These are phyloP conservation scores for Asterophora parasitica DNA, from an alignment of 768 basidiomycete genomes.

Conservation along the genomic window DNA sequence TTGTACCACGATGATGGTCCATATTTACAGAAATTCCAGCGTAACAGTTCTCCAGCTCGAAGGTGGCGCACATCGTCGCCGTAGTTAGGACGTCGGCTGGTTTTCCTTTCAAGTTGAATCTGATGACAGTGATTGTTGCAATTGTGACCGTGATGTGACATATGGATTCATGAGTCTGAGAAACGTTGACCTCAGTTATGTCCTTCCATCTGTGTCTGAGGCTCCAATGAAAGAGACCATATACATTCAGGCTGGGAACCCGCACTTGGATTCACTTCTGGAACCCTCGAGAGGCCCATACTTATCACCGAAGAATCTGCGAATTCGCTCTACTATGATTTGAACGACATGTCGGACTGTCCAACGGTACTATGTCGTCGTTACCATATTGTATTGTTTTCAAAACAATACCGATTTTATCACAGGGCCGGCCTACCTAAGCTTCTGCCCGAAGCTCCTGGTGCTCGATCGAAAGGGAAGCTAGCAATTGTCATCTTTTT, in stretches of 20 bases:
- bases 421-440: constrained; percentile 42
- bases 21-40: not conserved
- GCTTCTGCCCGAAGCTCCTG: constrained; percentile 59
- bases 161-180: too few species aligned
- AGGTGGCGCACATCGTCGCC: constrained; percentile 6
- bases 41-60: not conserved
- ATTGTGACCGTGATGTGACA: too few species aligned
- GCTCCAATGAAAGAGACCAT: constrained; percentile 67
- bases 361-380: constrained; percentile 38
- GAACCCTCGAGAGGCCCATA: constrained; percentile 78
- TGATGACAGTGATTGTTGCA: too few species aligned
- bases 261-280: constrained; percentile 74
- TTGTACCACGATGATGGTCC: not conserved
- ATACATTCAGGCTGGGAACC: constrained; percentile 75
- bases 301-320: constrained; percentile 43
- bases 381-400: not conserved
- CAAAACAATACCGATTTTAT: not conserved
- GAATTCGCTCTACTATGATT: constrained; percentile 39
- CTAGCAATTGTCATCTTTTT: constrained; percentile 1
- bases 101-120: too few species aligned
- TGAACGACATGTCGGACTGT: constrained; percentile 59
- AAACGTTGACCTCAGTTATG: too few species aligned
- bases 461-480: constrained; percentile 63
- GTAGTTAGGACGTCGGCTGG: not conserved
- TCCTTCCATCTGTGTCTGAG: not conserved